phyloP scores from a whole-genome alignment of 129 eudicot species.

The Artemisia tridentata region DNA sequence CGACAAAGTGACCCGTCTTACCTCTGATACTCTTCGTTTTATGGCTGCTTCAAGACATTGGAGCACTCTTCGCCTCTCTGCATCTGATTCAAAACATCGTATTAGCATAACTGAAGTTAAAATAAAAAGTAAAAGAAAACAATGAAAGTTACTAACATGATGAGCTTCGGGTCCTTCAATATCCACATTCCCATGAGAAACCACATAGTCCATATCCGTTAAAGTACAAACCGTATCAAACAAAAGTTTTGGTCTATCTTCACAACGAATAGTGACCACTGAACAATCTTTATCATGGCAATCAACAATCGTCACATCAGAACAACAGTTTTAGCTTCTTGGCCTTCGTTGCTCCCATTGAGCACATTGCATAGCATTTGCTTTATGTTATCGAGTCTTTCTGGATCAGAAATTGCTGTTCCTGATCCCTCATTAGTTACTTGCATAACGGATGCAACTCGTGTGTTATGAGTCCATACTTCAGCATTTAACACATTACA shows the following conservation, averaged over 20 bases:
- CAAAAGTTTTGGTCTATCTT: too few species aligned
- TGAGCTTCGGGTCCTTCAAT: slow-evolving; percentile 73
- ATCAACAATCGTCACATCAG: too few species aligned
- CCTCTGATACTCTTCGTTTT: too few species aligned
- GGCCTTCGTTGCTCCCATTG: too few species aligned
- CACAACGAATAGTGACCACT: too few species aligned
- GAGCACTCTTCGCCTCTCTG: slow-evolving; percentile 81
- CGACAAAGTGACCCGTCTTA: too few species aligned
- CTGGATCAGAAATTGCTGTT: slow-evolving; percentile 56
- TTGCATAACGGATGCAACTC: slow-evolving; percentile 80
- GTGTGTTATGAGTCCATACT: slow-evolving; percentile 86
- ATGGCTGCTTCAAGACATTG: slow-evolving; percentile 96
- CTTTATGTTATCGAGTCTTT: slow-evolving; percentile 53
- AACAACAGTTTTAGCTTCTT: too few species aligned
- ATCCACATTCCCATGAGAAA: slow-evolving; percentile 86
- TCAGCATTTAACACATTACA: slow-evolving; percentile 83
- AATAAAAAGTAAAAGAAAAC: background rate
- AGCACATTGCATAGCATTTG: too few species aligned
- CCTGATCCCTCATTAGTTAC: slow-evolving; percentile 60
- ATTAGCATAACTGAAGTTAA: background rate
- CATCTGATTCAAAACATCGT: slow-evolving; percentile 51
- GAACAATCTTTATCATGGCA: too few species aligned
- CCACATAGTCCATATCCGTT: slow-evolving; percentile 81
- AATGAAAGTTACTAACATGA: slow-evolving; percentile 42
- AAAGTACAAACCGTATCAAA: slow-evolving; percentile 82